Evolutionary conservation across 805 yeast genomes (phyloP).

Genomic region (Peterozyma xylosa): DNA sequence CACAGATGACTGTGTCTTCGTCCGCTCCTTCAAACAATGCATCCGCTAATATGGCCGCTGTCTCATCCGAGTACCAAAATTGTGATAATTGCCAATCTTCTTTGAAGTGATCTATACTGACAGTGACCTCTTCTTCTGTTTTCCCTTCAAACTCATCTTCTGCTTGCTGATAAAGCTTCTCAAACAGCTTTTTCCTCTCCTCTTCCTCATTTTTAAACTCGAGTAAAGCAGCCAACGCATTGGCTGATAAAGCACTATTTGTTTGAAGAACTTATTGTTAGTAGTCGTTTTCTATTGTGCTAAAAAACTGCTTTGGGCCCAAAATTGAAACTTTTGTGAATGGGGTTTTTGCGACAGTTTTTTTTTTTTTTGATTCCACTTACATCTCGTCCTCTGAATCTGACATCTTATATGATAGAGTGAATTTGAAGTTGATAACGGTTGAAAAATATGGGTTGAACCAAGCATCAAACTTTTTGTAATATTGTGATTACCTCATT

Average conservation of each 20-base stretch:
- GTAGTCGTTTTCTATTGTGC: conserved; percentile 5
- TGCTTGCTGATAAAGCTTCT: conserved; percentile 44
- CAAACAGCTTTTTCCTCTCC: conserved; percentile 47
- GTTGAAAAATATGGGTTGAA: no score
- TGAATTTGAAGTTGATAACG: no score
- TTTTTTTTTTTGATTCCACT: not conserved
- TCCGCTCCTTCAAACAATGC: conserved; percentile 76
- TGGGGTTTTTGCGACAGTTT: not conserved
- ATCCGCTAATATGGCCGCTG: conserved; percentile 61
- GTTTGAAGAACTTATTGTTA: conserved; percentile 15
- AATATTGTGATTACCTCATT: no score
- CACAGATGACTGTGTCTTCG: conserved; percentile 58
- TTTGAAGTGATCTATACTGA: conserved; percentile 60
- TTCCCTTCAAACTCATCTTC: conserved; percentile 44
- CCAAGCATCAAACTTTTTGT: no score
- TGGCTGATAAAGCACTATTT: conserved; percentile 35
- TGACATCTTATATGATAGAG: not conserved
- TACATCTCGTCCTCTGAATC: conserved; percentile 9
- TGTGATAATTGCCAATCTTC: conserved; percentile 96
- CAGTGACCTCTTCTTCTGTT: conserved; percentile 3
- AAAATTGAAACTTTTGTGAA: not conserved
- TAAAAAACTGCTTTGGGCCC: no score
- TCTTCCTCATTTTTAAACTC: conserved; percentile 64
- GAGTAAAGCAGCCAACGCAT: conserved; percentile 47
- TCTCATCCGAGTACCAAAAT: conserved; percentile 78